A percentile compares a stretch with the other conserved stretches of the same genome.
Evolutionary conservation across 2,329 filamentous ascomycete species (phyloP).

Genomic region (Fusarium torreyae): DNA sequence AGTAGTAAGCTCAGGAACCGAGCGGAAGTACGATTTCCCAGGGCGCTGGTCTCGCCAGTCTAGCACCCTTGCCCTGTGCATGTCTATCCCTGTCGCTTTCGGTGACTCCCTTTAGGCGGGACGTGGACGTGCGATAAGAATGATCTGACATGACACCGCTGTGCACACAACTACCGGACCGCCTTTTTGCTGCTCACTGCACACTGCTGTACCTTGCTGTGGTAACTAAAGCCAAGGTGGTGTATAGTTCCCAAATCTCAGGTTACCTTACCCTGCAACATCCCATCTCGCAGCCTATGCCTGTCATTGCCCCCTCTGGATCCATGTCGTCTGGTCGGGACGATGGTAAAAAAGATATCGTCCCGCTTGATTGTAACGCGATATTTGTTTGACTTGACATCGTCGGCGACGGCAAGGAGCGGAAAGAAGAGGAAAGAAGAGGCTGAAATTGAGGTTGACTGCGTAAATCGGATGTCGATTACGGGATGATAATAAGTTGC

Average conservation of each 20-base stretch:
- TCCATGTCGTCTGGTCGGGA: conserved; percentile 7
- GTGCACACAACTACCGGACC: conserved; percentile 44
- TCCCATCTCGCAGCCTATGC: conserved; percentile 29
- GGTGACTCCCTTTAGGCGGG: conserved; percentile 35
- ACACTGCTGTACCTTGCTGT: background rate
- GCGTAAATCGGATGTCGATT: conserved; percentile 11
- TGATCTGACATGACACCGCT: conserved; percentile 47
- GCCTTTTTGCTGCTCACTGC: conserved; percentile 26
- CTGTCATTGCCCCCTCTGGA: conserved; percentile 17
- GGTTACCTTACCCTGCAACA: conserved; percentile 47
- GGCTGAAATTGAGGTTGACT: conserved; percentile 16
- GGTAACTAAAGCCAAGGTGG: conserved; percentile 24
- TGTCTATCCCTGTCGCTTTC: conserved; percentile 33
- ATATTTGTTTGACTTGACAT: conserved; percentile 8
- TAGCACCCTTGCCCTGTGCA: conserved; percentile 2
- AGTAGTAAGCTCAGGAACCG: conserved; percentile 17
- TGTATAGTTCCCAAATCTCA: conserved; percentile 40
- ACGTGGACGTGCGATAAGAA: conserved; percentile 44
- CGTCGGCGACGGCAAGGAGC: conserved; percentile 38
- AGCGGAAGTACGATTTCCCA: conserved; percentile 5
- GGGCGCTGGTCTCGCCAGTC: conserved; percentile 14
- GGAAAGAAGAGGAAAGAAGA: conserved; percentile 45
- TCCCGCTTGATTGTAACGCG: conserved; percentile 31
- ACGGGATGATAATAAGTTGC: conserved; percentile 1
- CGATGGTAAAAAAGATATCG: conserved; percentile 16